Evolutionary conservation across 208 protist species (phyloP).

Genomic region (Leishmania aethiopica): DNA sequence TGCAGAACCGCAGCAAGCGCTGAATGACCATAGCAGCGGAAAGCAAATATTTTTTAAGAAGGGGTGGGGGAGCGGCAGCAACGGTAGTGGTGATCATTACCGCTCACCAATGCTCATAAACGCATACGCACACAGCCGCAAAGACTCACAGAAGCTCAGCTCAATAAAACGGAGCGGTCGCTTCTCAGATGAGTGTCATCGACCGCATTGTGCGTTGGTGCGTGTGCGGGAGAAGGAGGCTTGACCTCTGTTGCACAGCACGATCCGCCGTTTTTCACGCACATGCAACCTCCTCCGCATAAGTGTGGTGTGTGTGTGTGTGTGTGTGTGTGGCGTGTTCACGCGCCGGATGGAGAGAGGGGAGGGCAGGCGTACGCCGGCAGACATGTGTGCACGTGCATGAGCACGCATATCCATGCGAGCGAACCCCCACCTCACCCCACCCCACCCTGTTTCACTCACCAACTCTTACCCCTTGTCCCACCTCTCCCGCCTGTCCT

Average conservation of each 20-base stretch:
- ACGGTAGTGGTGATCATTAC: background rate
- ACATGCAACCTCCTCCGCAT: background rate
- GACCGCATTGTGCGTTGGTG: background rate
- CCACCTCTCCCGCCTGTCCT: background rate
- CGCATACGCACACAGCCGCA: background rate
- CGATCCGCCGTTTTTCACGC: background rate
- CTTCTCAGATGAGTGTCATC: background rate
- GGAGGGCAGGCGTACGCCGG: too few relatives aligned
- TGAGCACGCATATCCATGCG: background rate
- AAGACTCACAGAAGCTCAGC: background rate
- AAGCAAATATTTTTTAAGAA: background rate
- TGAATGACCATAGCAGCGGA: background rate
- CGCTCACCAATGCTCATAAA: background rate
- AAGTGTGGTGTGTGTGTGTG: background rate
- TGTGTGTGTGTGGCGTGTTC: background rate
- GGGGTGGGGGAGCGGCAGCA: background rate
- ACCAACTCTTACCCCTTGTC: background rate
- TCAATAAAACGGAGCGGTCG: background rate
- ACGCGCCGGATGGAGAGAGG: background rate
- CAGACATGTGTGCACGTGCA: background rate
- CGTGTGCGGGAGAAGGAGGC: background rate
- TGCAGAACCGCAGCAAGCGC: background rate
- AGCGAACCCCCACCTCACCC: background rate
- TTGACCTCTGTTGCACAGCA: background rate
- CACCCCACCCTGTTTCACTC: too few relatives aligned